phyloP scores from a whole-genome alignment of 306 rosid genomes.

The Malus asiatica region DNA sequence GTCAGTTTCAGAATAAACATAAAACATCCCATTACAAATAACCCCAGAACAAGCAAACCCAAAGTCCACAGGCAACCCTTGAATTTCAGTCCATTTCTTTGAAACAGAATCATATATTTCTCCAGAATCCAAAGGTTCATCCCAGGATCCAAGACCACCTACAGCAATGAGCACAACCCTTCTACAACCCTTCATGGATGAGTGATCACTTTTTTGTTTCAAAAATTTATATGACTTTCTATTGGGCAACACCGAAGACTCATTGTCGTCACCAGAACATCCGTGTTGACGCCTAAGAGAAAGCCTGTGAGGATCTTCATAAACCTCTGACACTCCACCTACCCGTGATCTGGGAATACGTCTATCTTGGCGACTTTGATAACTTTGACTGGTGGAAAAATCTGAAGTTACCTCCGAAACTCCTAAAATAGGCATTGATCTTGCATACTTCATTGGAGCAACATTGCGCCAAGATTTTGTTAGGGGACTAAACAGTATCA shows the following conservation, averaged over 20 bases:
- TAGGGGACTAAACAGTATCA: conserved; percentile 71
- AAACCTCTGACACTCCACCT: conserved; percentile 83
- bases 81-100: conserved; percentile 92
- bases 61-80: conserved; percentile 62
- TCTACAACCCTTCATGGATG: conserved; percentile 43
- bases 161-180: conserved; percentile 80
- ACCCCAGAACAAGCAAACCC: conserved; percentile 82
- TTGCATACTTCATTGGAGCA: conserved; percentile 80
- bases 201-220: conserved; percentile 66
- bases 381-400: conserved; percentile 47
- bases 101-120: conserved; percentile 79
- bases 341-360: conserved; percentile 62
- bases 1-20: conserved; percentile 87
- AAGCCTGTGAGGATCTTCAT: conserved; percentile 97
- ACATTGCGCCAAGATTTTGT: conserved; percentile 88
- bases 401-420: conserved; percentile 62
- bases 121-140: conserved; percentile 90
- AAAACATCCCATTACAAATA: conserved; percentile 77
- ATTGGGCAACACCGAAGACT: conserved; percentile 41
- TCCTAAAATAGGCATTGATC: conserved; percentile 85
- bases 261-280: conserved; percentile 48
- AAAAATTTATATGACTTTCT: conserved; percentile 62
- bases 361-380: conserved; percentile 75
- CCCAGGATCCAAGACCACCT: conserved; percentile 97
- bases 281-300: conserved; percentile 77